These are phyloP conservation scores for Pseudocercospora ulei DNA, from an alignment of 2,329 filamentous ascomycete species.

Conservation along the genomic window DNA sequence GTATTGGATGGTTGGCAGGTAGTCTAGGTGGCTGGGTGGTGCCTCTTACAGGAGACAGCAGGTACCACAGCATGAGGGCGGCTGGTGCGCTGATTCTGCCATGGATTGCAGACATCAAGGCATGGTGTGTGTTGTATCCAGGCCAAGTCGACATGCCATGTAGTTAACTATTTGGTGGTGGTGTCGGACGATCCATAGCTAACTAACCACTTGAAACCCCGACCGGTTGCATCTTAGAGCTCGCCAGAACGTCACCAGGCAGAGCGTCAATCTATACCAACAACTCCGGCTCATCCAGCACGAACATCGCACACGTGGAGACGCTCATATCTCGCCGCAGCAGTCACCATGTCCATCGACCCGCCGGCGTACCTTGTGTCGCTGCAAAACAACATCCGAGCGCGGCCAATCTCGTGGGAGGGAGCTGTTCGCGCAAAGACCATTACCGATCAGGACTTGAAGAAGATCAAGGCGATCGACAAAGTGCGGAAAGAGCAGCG, in stretches of 20 bases:
- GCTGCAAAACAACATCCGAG: slow-evolving; percentile 93
- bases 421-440: slow-evolving; percentile 87
- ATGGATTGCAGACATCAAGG: slow-evolving; percentile 2
- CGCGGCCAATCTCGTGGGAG: slow-evolving; percentile 94
- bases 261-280: not conserved
- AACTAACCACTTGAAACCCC: too few relatives aligned
- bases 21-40: slow-evolving; percentile 65
- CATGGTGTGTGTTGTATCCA: too few relatives aligned
- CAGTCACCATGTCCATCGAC: slow-evolving; percentile 67
- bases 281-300: not conserved
- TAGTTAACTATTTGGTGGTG: too few relatives aligned
- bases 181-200: too few relatives aligned
- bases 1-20: slow-evolving; percentile 54
- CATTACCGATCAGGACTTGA: slow-evolving; percentile 85
- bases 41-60: slow-evolving; percentile 66
- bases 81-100: slow-evolving; percentile 8
- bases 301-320: not conserved
- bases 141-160: too few relatives aligned
- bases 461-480: slow-evolving; percentile 92
- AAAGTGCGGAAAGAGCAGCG: slow-evolving; percentile 90
- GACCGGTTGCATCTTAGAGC: too few relatives aligned
- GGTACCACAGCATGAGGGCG: slow-evolving; percentile 35
- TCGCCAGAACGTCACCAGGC: too few relatives aligned
- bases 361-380: slow-evolving; percentile 79
- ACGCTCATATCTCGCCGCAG: slow-evolving; percentile 1